Base-by-base conservation (phyloP, 768 basidiomycete species). In the Amyloporia xantha region DNA sequence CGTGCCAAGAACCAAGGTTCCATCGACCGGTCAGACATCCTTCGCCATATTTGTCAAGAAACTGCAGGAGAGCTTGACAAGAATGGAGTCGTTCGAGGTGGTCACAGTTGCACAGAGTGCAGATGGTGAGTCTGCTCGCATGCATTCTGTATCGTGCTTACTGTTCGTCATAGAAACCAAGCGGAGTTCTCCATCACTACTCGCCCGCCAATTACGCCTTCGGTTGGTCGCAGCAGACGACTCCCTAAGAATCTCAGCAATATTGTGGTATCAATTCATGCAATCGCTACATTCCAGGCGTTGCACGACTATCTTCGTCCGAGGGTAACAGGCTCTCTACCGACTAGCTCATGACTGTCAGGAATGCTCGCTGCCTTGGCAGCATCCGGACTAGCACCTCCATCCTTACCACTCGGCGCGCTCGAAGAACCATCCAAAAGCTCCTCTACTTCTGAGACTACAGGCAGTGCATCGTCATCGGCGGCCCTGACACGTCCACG, bases 281-380 rank as follows among this genome's bases (percentile, higher is more conserved):
- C 94, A 5, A 96, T 98, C 53, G 95, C 96, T 1, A 97, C 93
- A 1, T 92, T 98, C 77, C 92, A 96, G 64, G 93, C 95, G 1
- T 76, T 98, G 25, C 91, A 96, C 60, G 94, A 96, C 64, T 99
- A 97, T 64, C 78, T 98, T 11, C 85, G 92, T 1, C 95, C 95
- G 21, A 79, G 91, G 3, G 84, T 96, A 26, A 73, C 91, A 5
- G 89, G 90, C 0, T 62, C 87, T 20, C 63, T 85, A 44, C 74
- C 76, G 7, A 71, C 76, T 49, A 73, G 63, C 26, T 81, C 81
- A 15, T 78, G 92, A 12, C 68, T 95, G 23, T 86, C 88, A 9
- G 85, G 84, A 41, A 92, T 95, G 85, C 78, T 96, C 41, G 91
- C 93, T n/a, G 86, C 92, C 13, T 73, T 94, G 49, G 82, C 88